Base-by-base conservation (phyloP, 371 early-diverging fungal species). In the Capillidium rhysosporum region DNA sequence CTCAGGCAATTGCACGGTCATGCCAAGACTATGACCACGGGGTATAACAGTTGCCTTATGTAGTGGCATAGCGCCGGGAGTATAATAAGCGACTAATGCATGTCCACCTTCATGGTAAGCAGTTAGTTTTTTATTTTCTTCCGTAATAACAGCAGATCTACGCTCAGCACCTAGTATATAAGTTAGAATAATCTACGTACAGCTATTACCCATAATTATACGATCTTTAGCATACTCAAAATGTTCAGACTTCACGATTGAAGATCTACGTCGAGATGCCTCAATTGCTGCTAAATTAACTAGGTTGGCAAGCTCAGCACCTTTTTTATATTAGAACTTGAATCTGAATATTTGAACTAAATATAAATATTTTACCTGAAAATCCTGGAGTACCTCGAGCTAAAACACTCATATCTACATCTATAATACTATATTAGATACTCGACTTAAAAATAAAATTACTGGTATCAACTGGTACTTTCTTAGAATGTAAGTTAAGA, bases 41-140 rank as follows among this genome's bases (percentile, higher is more conserved):
- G 98, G 98, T 71, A 97, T 95, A 40, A 97, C 89, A 1, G 96
- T 96, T 1, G 94, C 97, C 63, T 98, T 98, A 69, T 96, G 94
- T 53, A 98, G 63, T n/a, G 95, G 92, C 76, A 86, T 77, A 7
- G 98, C 92, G 3, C 92, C 92, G 5, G 80, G 77, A n/a, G 95
- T 95, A 68, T 83, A 89, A 57, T 89, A 74, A 2, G 96, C 96
- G 2, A 91, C 92, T 31, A 98, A 69, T 0, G 98, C 86, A 65
- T 98, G 98, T 0, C 98, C 98, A 30, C 93, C 95, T 66, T 98
- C 98, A 62, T 98, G 98, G 61, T 92, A 97, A 0, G 98, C 96
- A 1, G 96, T 96, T 30, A 88, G 63, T 24, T 72, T 69, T 59
- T 88, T 89, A 61, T 72, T 79, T 49, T 90, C 82, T 26, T 84